Conservation (phyloP, 176 grass and related monocot species). For the Triticum dicoccoides region DNA sequence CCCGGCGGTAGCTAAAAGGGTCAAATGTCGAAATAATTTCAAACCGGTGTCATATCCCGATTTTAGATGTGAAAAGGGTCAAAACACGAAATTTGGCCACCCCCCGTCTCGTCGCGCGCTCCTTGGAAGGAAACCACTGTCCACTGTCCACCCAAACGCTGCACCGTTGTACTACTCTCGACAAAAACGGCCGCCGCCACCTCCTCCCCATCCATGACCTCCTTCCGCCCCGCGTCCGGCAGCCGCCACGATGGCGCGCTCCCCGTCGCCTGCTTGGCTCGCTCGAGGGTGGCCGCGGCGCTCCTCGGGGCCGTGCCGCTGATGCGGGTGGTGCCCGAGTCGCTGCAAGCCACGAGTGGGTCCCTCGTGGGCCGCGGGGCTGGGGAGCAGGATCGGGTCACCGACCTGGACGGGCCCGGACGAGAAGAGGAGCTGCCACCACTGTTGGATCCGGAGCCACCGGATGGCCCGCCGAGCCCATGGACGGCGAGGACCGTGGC, state of each 20-base stretch:
- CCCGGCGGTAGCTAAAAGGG: too few relatives aligned
- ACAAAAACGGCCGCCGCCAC: constrained; percentile 25
- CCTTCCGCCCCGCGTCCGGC: background rate
- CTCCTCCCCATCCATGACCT: background rate
- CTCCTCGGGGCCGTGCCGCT: constrained; percentile 25
- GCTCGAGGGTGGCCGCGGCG: background rate
- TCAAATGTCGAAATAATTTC: too few relatives aligned
- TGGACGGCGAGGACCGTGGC: too few relatives aligned
- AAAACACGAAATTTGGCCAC: too few relatives aligned
- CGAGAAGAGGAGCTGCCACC: too few relatives aligned
- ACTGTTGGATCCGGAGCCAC: too few relatives aligned
- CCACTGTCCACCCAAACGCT: background rate
- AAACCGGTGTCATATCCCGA: background rate
- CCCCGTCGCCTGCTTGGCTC: too few relatives aligned
- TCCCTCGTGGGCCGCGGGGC: constrained; percentile 39
- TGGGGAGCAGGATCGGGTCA: too few relatives aligned
- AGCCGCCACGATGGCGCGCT: background rate
- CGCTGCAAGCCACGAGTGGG: constrained; percentile 66
- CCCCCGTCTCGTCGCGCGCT: background rate
- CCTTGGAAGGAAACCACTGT: background rate
- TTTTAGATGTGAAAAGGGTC: too few relatives aligned
- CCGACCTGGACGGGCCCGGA: background rate
- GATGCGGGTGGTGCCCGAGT: constrained; percentile 55
- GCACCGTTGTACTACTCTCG: background rate
- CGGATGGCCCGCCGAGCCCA: too few relatives aligned